Base-by-base conservation (phyloP, 352 stramenopile species). In the Pythium vanterpoolii region DNA sequence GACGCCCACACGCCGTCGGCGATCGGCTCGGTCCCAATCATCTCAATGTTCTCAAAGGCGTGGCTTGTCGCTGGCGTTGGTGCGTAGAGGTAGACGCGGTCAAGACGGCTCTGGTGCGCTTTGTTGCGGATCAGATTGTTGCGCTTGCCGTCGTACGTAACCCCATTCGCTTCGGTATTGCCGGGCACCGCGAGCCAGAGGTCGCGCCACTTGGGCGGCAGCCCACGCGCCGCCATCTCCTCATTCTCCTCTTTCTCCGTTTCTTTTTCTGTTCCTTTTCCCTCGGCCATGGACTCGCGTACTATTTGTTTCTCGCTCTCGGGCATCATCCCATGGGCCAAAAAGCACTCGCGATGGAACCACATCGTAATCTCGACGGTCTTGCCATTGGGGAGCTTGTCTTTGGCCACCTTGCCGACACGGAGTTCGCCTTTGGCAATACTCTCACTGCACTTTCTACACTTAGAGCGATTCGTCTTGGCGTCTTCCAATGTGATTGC, bases 161-260 rank as follows among this genome's bases (percentile, higher is more conserved):
- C 81, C 0, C 83, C 83, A 19, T 93, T 93, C 42, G 85, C 71
- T 52, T 93, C 80, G 3, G 83, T 87, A 36, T 90, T 88, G 21
- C 78, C 79, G 8, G 60, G 55, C 11, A 90, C 72, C 0, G 64
- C 74, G 31, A 93, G 58, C 83, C 83, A 93, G 4, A 89, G 71
- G 42, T 93, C 83, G 18, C 68, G 86, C 83, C 83, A 93, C 1
- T 69, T 66, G 5, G 56, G 42, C 18, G 80, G 83, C 11, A 93
- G 54, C 0, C 80, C 83, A 5, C 77, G 58, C 5, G 74, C 76
- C 27, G 77, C 70, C 55, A 73, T 23, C 31, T 66, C 68, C 53
- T 65, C 51, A 44, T 34, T 38, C 3, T 69, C 26, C 44, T 56
- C 39, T 26, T 23, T 0, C 4, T 59, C 21, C 43, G 64, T 24